A percentile compares a stretch with the other conserved stretches of the same genome.
Conservation (phyloP, 352 stramenopile species). For the Globisporangium irregulare region DNA sequence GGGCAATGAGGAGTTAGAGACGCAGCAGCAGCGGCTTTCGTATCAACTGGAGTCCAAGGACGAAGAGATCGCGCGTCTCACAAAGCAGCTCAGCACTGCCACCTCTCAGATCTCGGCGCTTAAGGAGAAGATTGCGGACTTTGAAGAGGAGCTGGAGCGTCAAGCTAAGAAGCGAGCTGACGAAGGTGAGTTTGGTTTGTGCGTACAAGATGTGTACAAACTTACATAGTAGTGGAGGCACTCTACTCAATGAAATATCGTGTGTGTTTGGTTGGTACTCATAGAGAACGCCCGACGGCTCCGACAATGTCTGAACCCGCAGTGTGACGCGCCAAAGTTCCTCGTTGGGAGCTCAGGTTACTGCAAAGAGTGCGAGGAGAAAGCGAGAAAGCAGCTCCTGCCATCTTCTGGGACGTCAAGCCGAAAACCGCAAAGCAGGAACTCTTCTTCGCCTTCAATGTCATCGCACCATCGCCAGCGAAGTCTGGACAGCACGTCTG, state of each 20-base stretch:
- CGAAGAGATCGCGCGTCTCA: conserved; percentile 19
- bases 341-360: conserved; percentile 58
- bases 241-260: no score
- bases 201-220: background rate
- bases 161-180: conserved; percentile 34
- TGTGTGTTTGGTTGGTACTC: background rate
- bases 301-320: conserved; percentile 56
- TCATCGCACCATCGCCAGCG: conserved; percentile 36
- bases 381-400: conserved; percentile 8
- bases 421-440: background rate
- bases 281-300: conserved; percentile 47
- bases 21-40: background rate
- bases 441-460: conserved; percentile 1
- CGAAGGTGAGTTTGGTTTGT: conserved; percentile 25
- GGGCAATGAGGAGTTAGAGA: background rate
- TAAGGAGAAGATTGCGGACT: conserved; percentile 26
- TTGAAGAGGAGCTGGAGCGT: conserved; percentile 45
- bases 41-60: background rate
- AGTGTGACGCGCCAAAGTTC: conserved; percentile 66
- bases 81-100: conserved; percentile 20
- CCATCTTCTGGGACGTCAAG: background rate
- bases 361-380: conserved; percentile 61
- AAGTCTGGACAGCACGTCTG: conserved; percentile 39
- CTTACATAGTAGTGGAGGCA: background rate
- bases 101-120: conserved; percentile 27